phyloP scores from a whole-genome alignment of 345 rosid species.

The Erucastrum elatum region DNA sequence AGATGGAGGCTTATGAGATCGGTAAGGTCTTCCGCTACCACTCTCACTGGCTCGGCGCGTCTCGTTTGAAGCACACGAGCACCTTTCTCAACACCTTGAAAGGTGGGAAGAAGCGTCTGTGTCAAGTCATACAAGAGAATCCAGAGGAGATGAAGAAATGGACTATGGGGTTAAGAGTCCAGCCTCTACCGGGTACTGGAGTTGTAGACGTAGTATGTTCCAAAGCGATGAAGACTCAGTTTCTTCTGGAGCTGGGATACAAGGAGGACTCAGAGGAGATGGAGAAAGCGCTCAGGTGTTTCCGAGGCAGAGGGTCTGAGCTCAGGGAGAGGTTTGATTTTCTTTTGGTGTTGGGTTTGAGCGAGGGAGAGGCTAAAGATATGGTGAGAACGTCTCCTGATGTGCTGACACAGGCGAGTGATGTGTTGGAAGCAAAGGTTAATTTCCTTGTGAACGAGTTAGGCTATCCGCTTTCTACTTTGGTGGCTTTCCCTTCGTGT shows the following conservation, averaged over 20 bases:
- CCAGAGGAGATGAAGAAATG: constrained; percentile 71
- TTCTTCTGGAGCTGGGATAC: constrained; percentile 59
- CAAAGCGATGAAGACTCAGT: constrained; percentile 51
- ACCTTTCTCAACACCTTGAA: constrained; percentile 48
- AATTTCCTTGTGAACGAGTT: constrained; percentile 52
- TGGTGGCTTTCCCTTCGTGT: constrained; percentile 61
- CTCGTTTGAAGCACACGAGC: constrained; percentile 55
- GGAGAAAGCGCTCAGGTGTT: constrained; percentile 51
- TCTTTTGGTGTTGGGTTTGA: constrained; percentile 58
- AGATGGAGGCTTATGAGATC: constrained; percentile 56
- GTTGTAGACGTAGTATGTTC: constrained; percentile 38
- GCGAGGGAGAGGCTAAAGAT: constrained; percentile 46
- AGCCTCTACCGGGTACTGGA: constrained; percentile 41
- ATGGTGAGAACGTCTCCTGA: constrained; percentile 67
- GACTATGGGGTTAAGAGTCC: constrained; percentile 50
- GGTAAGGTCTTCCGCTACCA: constrained; percentile 48
- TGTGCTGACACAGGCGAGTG: constrained; percentile 53
- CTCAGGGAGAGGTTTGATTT: constrained; percentile 70
- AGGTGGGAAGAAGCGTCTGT: constrained; percentile 57
- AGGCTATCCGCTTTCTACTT: constrained; percentile 54
- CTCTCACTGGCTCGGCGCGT: constrained; percentile 46
- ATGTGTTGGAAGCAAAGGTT: constrained; percentile 54
- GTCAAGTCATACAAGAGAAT: constrained; percentile 55
- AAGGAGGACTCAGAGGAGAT: constrained; percentile 42
- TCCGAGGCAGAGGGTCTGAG: constrained; percentile 63